Evolutionary conservation across 1,284 basidiomycete species (phyloP).

Genomic region (Cronartium quercuum): DNA sequence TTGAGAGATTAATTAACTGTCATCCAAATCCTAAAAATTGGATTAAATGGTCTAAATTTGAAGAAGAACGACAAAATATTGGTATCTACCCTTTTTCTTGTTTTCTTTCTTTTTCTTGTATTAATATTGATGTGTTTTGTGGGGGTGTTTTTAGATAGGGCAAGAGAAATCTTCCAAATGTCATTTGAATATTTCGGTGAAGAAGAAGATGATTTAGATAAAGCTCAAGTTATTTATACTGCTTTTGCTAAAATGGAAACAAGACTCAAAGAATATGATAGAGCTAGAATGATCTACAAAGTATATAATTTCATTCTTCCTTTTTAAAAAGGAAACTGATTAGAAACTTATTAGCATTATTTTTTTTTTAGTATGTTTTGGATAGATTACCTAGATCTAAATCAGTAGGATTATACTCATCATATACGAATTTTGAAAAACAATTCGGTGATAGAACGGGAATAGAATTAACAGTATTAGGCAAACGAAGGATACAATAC

Average conservation of each 20-base stretch:
- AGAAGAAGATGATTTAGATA: conserved; percentile 92
- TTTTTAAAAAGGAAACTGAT: conserved; percentile 10
- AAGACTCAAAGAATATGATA: conserved; percentile 87
- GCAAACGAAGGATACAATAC: conserved; percentile 94
- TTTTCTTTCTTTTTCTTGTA: background rate
- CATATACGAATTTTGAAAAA: conserved; percentile 97
- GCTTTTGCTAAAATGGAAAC: conserved; percentile 99
- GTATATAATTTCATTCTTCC: conserved; percentile 49
- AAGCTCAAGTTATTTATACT: conserved; percentile 90
- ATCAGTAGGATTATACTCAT: conserved; percentile 72
- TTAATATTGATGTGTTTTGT: background rate
- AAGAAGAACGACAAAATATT: conserved; percentile 77
- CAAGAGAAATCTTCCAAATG: conserved; percentile 91
- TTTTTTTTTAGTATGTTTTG: conserved; percentile 68
- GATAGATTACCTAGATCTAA: conserved; percentile 83
- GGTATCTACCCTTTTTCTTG: conserved; percentile 40
- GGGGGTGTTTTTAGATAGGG: conserved; percentile 61
- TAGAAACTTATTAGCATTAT: background rate
- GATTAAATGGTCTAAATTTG: conserved; percentile 94
- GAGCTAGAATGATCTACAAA: conserved; percentile 95
- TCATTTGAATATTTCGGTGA: conserved; percentile 96
- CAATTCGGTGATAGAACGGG: conserved; percentile 84
- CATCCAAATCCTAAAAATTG: conserved; percentile 90
- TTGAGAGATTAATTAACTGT: conserved; percentile 89
- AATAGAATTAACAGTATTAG: conserved; percentile 87